Percentiles rank a stretch among this genome's conserved stretches.
phyloP scores from a whole-genome alignment of 2,329 filamentous ascomycete genomes.

The Cordyceps pruinosa region DNA sequence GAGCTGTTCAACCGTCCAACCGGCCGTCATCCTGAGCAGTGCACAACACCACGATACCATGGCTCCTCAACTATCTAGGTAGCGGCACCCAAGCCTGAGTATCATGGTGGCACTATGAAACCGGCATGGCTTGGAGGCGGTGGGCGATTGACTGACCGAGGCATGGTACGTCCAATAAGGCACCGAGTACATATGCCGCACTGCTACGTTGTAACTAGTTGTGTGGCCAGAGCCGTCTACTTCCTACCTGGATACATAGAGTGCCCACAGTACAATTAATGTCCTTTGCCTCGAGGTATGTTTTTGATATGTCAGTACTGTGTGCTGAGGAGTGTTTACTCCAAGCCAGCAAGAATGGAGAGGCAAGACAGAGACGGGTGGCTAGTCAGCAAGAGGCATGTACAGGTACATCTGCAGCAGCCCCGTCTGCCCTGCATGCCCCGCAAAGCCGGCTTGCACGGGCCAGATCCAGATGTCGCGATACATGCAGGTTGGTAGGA shows the following conservation, averaged over 20 bases:
- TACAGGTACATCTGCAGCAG: background rate
- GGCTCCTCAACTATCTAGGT: no score
- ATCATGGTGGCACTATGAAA: constrained; percentile 4
- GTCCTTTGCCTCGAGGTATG: no score
- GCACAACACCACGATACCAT: no score
- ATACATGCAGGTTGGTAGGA: constrained; percentile 7
- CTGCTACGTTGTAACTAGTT: background rate
- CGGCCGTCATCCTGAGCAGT: no score
- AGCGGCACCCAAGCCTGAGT: background rate
- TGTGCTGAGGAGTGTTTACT: no score
- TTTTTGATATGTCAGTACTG: background rate
- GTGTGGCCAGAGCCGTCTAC: background rate
- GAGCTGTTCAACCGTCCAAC: no score
- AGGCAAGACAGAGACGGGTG: no score
- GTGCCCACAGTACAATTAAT: no score
- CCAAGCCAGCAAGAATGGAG: no score
- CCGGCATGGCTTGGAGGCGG: constrained; percentile 4
- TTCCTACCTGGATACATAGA: no score
- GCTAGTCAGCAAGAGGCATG: no score
- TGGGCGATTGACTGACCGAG: background rate
- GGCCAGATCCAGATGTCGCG: constrained; percentile 4
- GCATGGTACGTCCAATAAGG: background rate
- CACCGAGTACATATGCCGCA: no score
- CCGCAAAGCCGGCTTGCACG: constrained; percentile 1
- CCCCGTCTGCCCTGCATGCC: background rate